Evolutionary conservation across 257 asterid species (phyloP).

Genomic region (Gentiana dahurica): DNA sequence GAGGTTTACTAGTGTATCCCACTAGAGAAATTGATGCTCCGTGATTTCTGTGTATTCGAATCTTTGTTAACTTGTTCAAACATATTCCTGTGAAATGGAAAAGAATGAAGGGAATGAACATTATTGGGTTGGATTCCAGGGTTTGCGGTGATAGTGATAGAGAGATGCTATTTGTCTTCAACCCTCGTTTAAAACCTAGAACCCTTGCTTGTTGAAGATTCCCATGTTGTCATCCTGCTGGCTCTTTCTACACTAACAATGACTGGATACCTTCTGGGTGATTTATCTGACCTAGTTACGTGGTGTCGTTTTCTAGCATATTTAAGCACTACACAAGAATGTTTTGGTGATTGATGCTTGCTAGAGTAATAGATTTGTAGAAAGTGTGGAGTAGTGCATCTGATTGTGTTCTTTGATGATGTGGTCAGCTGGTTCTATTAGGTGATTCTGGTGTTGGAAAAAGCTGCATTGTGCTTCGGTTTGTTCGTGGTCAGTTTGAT

Average conservation of each 20-base stretch:
- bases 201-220: neutral
- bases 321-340: neutral
- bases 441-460: constrained; percentile 99
- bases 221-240: neutral
- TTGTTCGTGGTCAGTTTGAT: constrained; percentile 98
- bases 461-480: constrained; percentile 96
- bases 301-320: neutral
- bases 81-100: neutral
- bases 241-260: neutral
- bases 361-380: neutral
- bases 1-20: no score
- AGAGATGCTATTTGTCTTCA: neutral
- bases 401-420: constrained; percentile 14
- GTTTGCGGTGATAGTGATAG: neutral
- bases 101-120: neutral
- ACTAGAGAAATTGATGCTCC: no score
- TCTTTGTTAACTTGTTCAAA: neutral
- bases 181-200: neutral
- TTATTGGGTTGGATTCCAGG: neutral
- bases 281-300: neutral
- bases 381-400: neutral
- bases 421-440: constrained; percentile 74
- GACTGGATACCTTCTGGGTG: neutral
- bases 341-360: neutral
- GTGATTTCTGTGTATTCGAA: no score